Conservation (phyloP, 2,329 filamentous ascomycete genomes). For the Blastomyces silverae region DNA sequence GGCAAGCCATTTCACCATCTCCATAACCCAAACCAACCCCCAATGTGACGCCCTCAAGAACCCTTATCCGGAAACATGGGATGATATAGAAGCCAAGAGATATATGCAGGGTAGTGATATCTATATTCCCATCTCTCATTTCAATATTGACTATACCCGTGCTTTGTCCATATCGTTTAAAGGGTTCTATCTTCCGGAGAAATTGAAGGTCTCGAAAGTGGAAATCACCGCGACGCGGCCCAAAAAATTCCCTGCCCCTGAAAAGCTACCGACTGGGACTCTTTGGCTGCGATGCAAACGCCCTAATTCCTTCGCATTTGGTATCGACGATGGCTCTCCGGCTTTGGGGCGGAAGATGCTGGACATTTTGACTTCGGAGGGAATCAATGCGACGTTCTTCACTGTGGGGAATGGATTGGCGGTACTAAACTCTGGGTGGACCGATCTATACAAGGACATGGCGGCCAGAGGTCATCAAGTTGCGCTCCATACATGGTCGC, state of each 20-base stretch:
- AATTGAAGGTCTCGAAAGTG: conserved; percentile 50
- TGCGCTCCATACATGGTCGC: conserved; percentile 61
- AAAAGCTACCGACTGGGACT: conserved; percentile 55
- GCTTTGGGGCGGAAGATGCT: conserved; percentile 54
- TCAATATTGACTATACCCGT: conserved; percentile 53
- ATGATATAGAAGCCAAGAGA: conserved; percentile 57
- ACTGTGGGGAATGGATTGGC: conserved; percentile 59
- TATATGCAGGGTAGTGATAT: conserved; percentile 53
- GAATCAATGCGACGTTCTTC: conserved; percentile 64
- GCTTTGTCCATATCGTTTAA: conserved; percentile 56
- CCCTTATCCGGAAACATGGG: conserved; percentile 61
- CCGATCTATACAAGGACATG: conserved; percentile 59
- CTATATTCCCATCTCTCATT: conserved; percentile 62
- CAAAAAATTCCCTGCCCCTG: conserved; percentile 46
- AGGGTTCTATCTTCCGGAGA: conserved; percentile 53
- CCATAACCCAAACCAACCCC: conserved; percentile 60
- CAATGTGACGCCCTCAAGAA: conserved; percentile 50
- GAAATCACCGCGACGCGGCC: conserved; percentile 56
- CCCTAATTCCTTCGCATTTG: conserved; percentile 64
- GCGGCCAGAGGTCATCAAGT: conserved; percentile 58
- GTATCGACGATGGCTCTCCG: conserved; percentile 63
- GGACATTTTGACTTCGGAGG: conserved; percentile 54
- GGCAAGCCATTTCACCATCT: conserved; percentile 56
- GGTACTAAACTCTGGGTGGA: conserved; percentile 55
- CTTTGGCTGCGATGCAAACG: conserved; percentile 59